A percentile compares a stretch with the other conserved stretches of the same genome.
Conservation (phyloP, 176 grass and related monocot species). For the Hordeum vulgare region DNA sequence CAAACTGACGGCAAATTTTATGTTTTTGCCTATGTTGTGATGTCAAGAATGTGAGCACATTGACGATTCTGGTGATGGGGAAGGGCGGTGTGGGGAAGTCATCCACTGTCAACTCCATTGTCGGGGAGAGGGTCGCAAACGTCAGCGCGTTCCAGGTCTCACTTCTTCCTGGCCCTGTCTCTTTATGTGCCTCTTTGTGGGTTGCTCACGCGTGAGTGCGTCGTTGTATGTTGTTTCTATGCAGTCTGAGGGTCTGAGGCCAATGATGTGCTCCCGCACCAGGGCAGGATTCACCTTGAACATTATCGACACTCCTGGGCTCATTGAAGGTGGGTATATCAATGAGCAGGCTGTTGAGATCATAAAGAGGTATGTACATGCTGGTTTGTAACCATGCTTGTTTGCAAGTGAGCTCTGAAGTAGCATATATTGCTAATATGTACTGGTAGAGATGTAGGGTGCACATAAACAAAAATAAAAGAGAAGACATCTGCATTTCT, state of each 20-base stretch:
- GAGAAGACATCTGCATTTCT: background rate
- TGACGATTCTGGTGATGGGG: slow-evolving; percentile 95
- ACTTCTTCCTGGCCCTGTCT: background rate
- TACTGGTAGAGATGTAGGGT: background rate
- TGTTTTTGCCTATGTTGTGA: slow-evolving; percentile 10
- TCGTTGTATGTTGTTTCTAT: background rate
- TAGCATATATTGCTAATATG: background rate
- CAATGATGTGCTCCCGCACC: slow-evolving; percentile 67
- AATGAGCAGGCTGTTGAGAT: slow-evolving; percentile 94
- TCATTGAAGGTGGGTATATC: slow-evolving; percentile 96
- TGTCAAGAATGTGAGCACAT: slow-evolving; percentile 70
- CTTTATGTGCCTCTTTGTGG: background rate
- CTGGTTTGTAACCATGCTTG: background rate
- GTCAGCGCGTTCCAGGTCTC: slow-evolving; percentile 95
- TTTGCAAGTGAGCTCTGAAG: background rate
- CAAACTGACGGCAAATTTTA: background rate
- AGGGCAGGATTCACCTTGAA: slow-evolving; percentile 86
- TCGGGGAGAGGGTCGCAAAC: slow-evolving; percentile 68
- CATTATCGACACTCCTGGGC: slow-evolving; percentile 90
- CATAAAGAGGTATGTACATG: slow-evolving; percentile 64
- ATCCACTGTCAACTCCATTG: slow-evolving; percentile 84
- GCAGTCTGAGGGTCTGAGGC: slow-evolving; percentile 90
- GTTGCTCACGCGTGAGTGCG: background rate
- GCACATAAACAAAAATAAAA: background rate
- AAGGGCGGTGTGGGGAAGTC: slow-evolving; percentile 98